Conservation (phyloP, 768 basidiomycete species). For the Auriscalpium vulgare region DNA sequence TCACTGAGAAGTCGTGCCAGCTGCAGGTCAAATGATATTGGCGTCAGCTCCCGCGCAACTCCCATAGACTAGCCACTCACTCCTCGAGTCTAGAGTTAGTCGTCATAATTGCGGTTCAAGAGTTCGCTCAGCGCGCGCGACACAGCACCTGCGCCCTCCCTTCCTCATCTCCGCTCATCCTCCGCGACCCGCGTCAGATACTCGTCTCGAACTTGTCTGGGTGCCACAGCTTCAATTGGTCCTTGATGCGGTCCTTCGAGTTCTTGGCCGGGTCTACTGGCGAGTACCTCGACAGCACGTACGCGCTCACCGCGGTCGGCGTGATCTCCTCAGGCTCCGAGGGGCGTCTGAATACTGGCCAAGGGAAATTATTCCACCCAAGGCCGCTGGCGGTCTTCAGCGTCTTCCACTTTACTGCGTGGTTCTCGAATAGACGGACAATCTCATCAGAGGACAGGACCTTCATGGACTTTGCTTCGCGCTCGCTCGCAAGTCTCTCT, state of each 20-base stretch:
- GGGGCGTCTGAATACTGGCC: constrained; percentile 61
- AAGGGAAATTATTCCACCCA: constrained; percentile 64
- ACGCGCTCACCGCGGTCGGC: constrained; percentile 44
- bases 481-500: constrained; percentile 44
- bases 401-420: constrained; percentile 55
- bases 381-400: constrained; percentile 31
- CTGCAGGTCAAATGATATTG: constrained; percentile 1
- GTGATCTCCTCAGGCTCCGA: constrained; percentile 55
- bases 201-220: constrained; percentile 75
- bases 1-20: constrained; percentile 11
- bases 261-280: constrained; percentile 46
- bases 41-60: background rate
- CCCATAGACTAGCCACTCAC: constrained; percentile 6
- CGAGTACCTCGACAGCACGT: constrained; percentile 50
- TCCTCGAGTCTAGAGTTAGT: constrained; percentile 12
- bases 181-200: constrained; percentile 55
- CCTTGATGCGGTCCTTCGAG: constrained; percentile 66
- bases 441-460: constrained; percentile 51
- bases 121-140: constrained; percentile 66
- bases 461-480: constrained; percentile 30
- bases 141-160: constrained; percentile 66
- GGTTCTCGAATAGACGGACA: constrained; percentile 44
- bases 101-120: constrained; percentile 34
- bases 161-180: constrained; percentile 52
- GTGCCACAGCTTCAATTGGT: constrained; percentile 71